Conservation (phyloP, 805 yeast genomes). For the Zygoascus tannicola region DNA sequence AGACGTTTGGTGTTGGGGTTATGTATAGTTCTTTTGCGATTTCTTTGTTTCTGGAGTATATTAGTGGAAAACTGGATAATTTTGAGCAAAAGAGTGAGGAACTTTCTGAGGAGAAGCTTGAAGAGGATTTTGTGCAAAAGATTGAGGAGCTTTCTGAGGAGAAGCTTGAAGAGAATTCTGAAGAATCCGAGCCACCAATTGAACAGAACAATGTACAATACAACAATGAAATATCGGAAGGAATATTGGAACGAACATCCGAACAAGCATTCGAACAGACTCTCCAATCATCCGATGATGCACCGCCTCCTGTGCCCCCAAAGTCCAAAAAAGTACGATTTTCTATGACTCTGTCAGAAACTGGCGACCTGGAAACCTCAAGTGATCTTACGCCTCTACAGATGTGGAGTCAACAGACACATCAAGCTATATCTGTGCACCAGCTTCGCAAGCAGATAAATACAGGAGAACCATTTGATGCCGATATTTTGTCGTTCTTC, state of each 20-base stretch:
- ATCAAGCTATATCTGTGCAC: slow-evolving; percentile 50
- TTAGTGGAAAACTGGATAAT: slow-evolving; percentile 21
- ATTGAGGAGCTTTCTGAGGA: slow-evolving; percentile 7
- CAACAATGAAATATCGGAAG: background rate
- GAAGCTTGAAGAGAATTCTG: background rate
- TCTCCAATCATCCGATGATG: background rate
- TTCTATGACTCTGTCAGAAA: background rate
- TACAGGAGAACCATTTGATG: slow-evolving; percentile 25
- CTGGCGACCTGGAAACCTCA: background rate
- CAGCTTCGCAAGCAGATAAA: slow-evolving; percentile 40
- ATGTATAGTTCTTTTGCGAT: slow-evolving; percentile 55
- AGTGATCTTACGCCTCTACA: slow-evolving; percentile 39
- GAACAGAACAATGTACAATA: too few species aligned
- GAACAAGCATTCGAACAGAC: background rate
- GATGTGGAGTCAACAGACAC: slow-evolving; percentile 33
- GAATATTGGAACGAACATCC: background rate
- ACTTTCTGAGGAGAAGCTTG: background rate
- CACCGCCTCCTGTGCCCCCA: slow-evolving; percentile 3
- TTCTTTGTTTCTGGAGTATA: slow-evolving; percentile 48
- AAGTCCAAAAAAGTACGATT: slow-evolving; percentile 1
- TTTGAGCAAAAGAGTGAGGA: background rate
- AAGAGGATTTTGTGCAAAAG: background rate
- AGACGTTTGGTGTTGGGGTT: slow-evolving; percentile 73
- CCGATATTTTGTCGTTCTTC: slow-evolving; percentile 29
- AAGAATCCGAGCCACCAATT: background rate